These are phyloP conservation scores for Wallacemonas collosoma DNA, from an alignment of 208 protist genomes.

Conservation along the genomic window DNA sequence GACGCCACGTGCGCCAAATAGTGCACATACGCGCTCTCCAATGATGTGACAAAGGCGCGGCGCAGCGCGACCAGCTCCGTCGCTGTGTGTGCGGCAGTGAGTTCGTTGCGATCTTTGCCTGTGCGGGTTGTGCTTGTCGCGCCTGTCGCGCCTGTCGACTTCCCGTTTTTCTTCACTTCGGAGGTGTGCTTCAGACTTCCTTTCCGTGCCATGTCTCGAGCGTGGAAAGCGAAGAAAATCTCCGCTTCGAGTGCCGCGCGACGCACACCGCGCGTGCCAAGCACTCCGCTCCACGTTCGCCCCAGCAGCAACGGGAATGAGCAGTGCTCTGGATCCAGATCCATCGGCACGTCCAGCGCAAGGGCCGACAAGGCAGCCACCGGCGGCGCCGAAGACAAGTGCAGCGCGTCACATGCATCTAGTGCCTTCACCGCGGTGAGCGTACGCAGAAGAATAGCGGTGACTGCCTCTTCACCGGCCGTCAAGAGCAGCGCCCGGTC, in stretches of 20 bases:
- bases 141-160: neutral
- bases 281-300: conserved; percentile 49
- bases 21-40: neutral
- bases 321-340: conserved; percentile 29
- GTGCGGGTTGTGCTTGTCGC: neutral
- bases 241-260: conserved; percentile 58
- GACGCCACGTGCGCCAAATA: neutral
- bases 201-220: neutral
- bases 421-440: conserved; percentile 9
- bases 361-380: neutral
- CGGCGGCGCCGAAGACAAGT: conserved; percentile 5
- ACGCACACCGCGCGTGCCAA: conserved; percentile 46
- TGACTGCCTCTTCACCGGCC: conserved; percentile 15
- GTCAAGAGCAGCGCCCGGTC: neutral
- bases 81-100: neutral
- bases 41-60: neutral
- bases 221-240: conserved; percentile 36
- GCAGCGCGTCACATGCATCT: conserved; percentile 15
- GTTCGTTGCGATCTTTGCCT: conserved; percentile 3
- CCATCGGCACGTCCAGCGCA: conserved; percentile 10
- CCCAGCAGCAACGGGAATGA: conserved; percentile 33
- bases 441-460: conserved; percentile 19
- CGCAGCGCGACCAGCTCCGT: conserved; percentile 1
- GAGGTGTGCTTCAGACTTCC: neutral
- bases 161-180: neutral